Evolutionary conservation across 1,284 basidiomycete genomes (phyloP).

Genomic region (Agaricales sp.): DNA sequence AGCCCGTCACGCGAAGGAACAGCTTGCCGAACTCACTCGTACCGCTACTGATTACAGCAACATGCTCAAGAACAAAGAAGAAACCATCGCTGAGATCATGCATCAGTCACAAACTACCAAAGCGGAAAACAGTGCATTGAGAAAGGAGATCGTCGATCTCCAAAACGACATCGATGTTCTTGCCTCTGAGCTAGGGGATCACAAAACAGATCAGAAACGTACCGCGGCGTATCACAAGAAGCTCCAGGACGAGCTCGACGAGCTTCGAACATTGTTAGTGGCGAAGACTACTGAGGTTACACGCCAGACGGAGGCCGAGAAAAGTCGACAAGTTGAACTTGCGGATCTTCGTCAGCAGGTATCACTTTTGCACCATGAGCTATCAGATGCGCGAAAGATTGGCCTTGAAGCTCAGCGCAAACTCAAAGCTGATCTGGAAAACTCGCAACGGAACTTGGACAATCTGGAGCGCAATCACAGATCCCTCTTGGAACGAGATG

Average conservation of each 20-base stretch:
- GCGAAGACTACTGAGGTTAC: slow-evolving; percentile 84
- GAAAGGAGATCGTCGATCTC: slow-evolving; percentile 56
- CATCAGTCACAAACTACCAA: slow-evolving; percentile 45
- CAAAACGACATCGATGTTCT: slow-evolving; percentile 63
- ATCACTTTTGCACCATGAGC: slow-evolving; percentile 45
- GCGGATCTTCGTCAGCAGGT: slow-evolving; percentile 63
- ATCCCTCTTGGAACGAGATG: slow-evolving; percentile 54
- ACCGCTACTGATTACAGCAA: slow-evolving; percentile 72
- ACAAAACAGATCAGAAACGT: slow-evolving; percentile 51
- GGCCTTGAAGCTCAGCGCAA: slow-evolving; percentile 57
- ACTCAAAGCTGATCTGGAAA: slow-evolving; percentile 60
- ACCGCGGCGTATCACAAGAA: slow-evolving; percentile 43
- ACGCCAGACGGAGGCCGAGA: slow-evolving; percentile 75
- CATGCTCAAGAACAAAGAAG: slow-evolving; percentile 75
- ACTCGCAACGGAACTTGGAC: slow-evolving; percentile 42
- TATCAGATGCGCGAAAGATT: slow-evolving; percentile 44
- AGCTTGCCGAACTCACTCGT: slow-evolving; percentile 69
- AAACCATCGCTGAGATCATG: slow-evolving; percentile 53
- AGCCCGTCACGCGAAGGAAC: slow-evolving; percentile 64
- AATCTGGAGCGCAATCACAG: slow-evolving; percentile 48
- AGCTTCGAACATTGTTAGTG: slow-evolving; percentile 71
- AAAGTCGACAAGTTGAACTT: slow-evolving; percentile 83
- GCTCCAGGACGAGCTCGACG: slow-evolving; percentile 79
- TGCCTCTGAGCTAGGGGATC: slow-evolving; percentile 52
- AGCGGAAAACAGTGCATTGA: slow-evolving; percentile 39